Evolutionary conservation across 176 grass and related monocot species (phyloP), one percentile per base, ranked within the genome.

Genomic region (Pontederia paniculata): DNA sequence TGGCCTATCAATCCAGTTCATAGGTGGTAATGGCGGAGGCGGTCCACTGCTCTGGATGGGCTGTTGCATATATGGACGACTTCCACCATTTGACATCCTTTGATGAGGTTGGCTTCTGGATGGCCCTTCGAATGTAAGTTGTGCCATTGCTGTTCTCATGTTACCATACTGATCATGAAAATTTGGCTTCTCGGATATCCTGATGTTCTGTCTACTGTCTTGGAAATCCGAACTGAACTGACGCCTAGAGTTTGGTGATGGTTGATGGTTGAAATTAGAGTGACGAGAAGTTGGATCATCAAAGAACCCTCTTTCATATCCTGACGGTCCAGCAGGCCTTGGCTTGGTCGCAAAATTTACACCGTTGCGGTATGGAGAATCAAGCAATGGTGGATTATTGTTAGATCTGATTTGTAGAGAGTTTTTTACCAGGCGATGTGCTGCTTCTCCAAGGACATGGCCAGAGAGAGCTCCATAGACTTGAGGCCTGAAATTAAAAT

Each of bases 371-470:
- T 74, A 91, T 68, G 93, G 74, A 54, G 80, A 54, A 15, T 82
- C 83, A 74, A 98, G 57, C 57, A 88, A 28, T 37, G 72, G 83
- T 52, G 77, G 72, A 77, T 77, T 68, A 43, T 25, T 80, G 69
- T 75, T 72, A 20, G 86, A 78, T 78, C 74, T 98, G 3, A 76
- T 82, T 72, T 98, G 86, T 25, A 98, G 68, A 44, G 93, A 91
- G 50, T 98, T 91, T 88, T 76, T 98, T 42, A 98, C 69, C 48
- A 98, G 80, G 57, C 93, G 83, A 70, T 98, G 93, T 59, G 93
- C 86, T 63, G 86, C 93, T 73, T 73, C 77, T 67, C 86, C 93
- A 57, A 98, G 74, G 54, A 88, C 61, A 79, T 76, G 80, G 18
- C 86, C 86, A 57, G 86, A 88, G 17, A 98, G 80, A 57, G 83